Conservation (phyloP, 139 green algal species). For the Picochlorum sp. region DNA sequence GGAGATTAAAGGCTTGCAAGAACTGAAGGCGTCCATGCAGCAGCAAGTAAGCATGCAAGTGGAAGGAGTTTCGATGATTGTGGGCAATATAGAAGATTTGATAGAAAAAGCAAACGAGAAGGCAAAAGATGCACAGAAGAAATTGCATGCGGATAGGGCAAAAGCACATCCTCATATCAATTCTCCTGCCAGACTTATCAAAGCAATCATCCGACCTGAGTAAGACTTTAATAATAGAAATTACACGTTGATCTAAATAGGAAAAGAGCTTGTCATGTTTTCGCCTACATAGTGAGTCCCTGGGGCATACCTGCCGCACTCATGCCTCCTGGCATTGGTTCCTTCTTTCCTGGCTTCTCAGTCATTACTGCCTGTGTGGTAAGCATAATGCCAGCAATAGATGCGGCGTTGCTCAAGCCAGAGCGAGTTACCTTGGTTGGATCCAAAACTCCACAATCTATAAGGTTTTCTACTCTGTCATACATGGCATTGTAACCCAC, state of each 20-base stretch:
- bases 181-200: conserved; percentile 48
- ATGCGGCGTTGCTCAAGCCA: conserved; percentile 81
- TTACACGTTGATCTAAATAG: conserved; percentile 1
- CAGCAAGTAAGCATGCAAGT: conserved; percentile 35
- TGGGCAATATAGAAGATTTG: conserved; percentile 38
- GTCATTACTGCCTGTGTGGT: conserved; percentile 97
- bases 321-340: conserved; percentile 32
- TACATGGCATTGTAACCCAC: conserved; percentile 88
- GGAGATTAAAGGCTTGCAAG: conserved; percentile 18
- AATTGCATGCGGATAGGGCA: conserved; percentile 38
- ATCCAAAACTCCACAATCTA: conserved; percentile 89
- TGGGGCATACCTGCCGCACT: conserved; percentile 59
- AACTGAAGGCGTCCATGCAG: conserved; percentile 21
- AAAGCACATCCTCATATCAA: conserved; percentile 40
- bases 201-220: conserved; percentile 7
- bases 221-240: conserved; percentile 8
- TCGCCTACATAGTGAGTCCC: conserved; percentile 70
- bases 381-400: conserved; percentile 97
- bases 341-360: conserved; percentile 50
- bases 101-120: conserved; percentile 27
- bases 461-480: conserved; percentile 60
- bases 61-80: conserved; percentile 40
- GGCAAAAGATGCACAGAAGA: conserved; percentile 24
- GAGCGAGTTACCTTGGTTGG: conserved; percentile 93
- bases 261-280: background rate